These are phyloP conservation scores for Melanomma pulvis-pyrius DNA, from an alignment of 495 filamentous ascomycete species.

Conservation along the genomic window DNA sequence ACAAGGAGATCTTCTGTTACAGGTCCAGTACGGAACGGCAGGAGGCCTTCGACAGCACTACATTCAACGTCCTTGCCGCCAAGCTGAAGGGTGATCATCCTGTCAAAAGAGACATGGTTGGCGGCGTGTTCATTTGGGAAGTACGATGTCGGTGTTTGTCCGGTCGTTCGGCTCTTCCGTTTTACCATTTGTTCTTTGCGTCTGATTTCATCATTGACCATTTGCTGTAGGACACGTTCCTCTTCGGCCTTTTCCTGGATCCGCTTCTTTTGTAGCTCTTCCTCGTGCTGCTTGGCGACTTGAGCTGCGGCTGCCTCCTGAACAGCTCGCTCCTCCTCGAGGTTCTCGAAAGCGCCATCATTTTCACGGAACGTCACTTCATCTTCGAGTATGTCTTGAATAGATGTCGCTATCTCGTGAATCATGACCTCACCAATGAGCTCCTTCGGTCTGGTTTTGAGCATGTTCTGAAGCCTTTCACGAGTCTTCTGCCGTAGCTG, in stretches of 20 bases:
- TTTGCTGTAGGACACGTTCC: conserved; percentile 70
- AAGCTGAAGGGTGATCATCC: conserved; percentile 53
- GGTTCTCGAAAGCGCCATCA: conserved; percentile 73
- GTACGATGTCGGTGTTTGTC: conserved; percentile 41
- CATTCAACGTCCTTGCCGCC: conserved; percentile 23
- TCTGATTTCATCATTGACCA: conserved; percentile 76
- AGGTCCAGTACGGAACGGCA: conserved; percentile 29
- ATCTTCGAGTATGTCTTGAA: conserved; percentile 88
- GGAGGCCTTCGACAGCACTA: conserved; percentile 29
- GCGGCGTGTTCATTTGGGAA: conserved; percentile 48
- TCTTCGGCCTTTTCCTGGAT: conserved; percentile 66
- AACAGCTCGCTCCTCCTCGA: conserved; percentile 85
- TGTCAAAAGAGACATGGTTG: conserved; percentile 67
- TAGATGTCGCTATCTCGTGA: conserved; percentile 76
- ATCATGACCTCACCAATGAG: conserved; percentile 87
- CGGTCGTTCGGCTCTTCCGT: conserved; percentile 39
- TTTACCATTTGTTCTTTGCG: conserved; percentile 51
- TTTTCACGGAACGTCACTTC: conserved; percentile 73
- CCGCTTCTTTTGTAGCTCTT: conserved; percentile 51
- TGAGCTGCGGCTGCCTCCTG: conserved; percentile 61
- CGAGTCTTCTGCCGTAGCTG: conserved; percentile 65
- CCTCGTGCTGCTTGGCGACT: conserved; percentile 51
- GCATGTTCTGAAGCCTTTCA: conserved; percentile 68
- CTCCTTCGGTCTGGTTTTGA: conserved; percentile 69
- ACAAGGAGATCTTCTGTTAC: conserved; percentile 40